Percentiles rank a stretch among this genome's conserved stretches.
Evolutionary conservation across 768 basidiomycete genomes (phyloP).

Genomic region (Termitomyces sp.): DNA sequence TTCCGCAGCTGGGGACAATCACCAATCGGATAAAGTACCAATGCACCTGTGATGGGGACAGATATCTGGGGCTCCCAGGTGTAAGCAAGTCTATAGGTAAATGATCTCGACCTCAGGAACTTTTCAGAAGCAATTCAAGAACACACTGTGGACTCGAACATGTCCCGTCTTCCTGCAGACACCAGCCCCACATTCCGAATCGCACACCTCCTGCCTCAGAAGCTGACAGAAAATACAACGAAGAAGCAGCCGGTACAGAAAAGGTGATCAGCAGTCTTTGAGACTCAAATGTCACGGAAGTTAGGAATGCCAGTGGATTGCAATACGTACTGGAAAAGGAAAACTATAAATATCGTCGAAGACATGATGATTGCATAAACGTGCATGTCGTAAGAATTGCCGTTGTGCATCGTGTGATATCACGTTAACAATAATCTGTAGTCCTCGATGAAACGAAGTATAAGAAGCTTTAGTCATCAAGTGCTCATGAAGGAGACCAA

Average conservation of each 20-base stretch:
- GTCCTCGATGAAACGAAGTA: background rate
- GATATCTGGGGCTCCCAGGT: constrained; percentile 34
- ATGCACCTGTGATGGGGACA: constrained; percentile 28
- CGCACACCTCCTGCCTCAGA: constrained; percentile 36
- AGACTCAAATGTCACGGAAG: background rate
- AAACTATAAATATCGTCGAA: constrained; percentile 3
- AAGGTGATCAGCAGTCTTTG: constrained; percentile 29
- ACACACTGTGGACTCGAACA: constrained; percentile 28
- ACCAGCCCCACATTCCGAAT: constrained; percentile 43
- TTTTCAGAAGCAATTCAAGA: background rate
- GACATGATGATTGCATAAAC: constrained; percentile 4
- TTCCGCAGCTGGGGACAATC: background rate
- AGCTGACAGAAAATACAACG: constrained; percentile 33
- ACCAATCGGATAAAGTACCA: constrained; percentile 36
- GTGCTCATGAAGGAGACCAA: background rate
- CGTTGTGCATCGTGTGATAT: constrained; percentile 1
- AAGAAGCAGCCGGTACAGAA: constrained; percentile 27
- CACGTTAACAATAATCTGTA: background rate
- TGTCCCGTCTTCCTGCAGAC: constrained; percentile 27
- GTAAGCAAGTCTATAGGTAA: constrained; percentile 28
- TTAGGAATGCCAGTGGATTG: background rate
- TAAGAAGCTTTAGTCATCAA: background rate
- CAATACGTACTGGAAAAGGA: constrained; percentile 9
- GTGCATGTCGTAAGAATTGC: background rate
- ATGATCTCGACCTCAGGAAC: background rate